phyloP scores from a whole-genome alignment of 768 basidiomycete genomes.

The Royoungia palumana region DNA sequence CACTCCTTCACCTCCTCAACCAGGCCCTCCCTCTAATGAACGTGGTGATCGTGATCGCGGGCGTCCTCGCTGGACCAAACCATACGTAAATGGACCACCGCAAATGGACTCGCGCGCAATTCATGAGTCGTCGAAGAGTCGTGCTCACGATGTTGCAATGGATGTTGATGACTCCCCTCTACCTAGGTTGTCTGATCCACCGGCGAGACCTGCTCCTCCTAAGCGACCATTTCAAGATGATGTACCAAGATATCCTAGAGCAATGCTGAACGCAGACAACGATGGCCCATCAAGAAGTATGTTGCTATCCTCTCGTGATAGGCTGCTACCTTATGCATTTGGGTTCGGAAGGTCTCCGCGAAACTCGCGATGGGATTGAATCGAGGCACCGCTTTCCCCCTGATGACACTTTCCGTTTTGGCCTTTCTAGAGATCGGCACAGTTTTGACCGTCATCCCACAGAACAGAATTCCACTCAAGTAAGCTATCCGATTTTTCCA shows the following conservation, averaged over 20 bases:
- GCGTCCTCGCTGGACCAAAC: constrained; percentile 16
- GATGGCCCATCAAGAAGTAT: constrained; percentile 18
- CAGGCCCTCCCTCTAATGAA: constrained; percentile 1
- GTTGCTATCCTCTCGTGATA: neutral
- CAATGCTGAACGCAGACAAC: constrained; percentile 31
- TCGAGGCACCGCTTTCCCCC: constrained; percentile 13
- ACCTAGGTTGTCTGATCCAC: constrained; percentile 20
- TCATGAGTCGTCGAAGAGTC: constrained; percentile 20
- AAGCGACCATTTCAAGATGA: constrained; percentile 26
- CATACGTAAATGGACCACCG: constrained; percentile 7
- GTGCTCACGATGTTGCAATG: constrained; percentile 20
- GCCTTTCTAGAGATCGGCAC: constrained; percentile 16
- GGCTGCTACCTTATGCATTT: neutral
- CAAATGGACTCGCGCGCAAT: constrained; percentile 12
- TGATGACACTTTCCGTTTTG: constrained; percentile 18
- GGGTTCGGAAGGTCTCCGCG: constrained; percentile 11
- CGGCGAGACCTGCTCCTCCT: constrained; percentile 12
- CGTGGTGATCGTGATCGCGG: constrained; percentile 15
- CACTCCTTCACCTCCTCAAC: constrained; percentile 11
- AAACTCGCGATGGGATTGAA: constrained; percentile 18
- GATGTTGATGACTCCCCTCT: constrained; percentile 28
- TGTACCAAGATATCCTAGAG: constrained; percentile 34
- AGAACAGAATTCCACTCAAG: constrained; percentile 19
- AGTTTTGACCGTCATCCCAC: constrained; percentile 16
- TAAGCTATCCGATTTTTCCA: constrained; percentile 3